Conservation (phyloP, 2,329 filamentous ascomycete genomes). For the Phaeosphaeria sp. region DNA sequence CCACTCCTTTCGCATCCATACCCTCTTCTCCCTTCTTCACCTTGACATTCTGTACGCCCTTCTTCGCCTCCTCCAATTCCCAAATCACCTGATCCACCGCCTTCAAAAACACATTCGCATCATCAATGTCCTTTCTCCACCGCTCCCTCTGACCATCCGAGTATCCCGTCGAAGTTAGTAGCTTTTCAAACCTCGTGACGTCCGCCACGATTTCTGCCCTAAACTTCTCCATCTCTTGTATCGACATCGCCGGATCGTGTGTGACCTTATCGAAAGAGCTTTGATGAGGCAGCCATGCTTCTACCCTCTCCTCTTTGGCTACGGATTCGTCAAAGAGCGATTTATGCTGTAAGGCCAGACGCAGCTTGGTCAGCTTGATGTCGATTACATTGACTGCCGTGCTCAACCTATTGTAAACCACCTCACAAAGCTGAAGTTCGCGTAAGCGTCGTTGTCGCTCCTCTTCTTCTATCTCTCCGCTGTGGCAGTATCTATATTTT, state of each 20-base stretch:
- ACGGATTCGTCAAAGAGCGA: conserved; percentile 14
- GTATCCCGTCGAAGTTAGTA: conserved; percentile 6
- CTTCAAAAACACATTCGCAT: conserved; percentile 25
- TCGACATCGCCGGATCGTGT: conserved; percentile 23
- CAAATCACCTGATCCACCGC: conserved; percentile 23
- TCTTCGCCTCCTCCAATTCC: conserved; percentile 19
- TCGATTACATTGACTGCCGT: conserved; percentile 23
- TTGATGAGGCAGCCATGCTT: conserved; percentile 21
- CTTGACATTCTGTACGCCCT: background rate
- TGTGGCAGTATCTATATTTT: conserved; percentile 30
- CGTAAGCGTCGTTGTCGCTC: conserved; percentile 18
- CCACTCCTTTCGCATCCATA: background rate
- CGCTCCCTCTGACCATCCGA: conserved; percentile 18
- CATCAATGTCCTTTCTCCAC: conserved; percentile 28
- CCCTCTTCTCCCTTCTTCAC: background rate
- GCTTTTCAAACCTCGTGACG: conserved; percentile 26
- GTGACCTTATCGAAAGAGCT: conserved; percentile 3
- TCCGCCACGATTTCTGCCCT: conserved; percentile 20
- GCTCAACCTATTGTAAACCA: conserved; percentile 24
- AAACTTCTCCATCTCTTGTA: conserved; percentile 26
- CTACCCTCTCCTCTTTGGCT: background rate
- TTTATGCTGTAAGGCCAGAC: conserved; percentile 27
- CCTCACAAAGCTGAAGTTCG: conserved; percentile 28
- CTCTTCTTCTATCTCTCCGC: conserved; percentile 12
- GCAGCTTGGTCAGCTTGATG: conserved; percentile 20